Base-by-base conservation (phyloP, 1,284 basidiomycete genomes). In the Papiliotrema flavescens region DNA sequence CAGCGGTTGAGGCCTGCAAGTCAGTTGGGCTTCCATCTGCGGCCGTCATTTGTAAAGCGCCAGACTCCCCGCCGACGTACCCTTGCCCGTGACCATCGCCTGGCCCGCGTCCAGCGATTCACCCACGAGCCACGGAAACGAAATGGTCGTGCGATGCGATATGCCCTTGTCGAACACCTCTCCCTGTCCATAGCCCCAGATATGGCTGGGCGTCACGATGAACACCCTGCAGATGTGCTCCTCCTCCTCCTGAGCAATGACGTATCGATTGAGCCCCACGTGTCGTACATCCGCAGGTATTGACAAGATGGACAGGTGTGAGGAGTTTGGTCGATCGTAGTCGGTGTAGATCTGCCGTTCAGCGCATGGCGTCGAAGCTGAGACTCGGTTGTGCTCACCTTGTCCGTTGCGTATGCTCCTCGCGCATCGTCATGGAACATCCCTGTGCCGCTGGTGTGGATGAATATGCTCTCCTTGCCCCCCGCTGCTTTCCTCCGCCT, bases 361-460 rank as follows among this genome's bases (percentile, higher is more conserved):
- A 35, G 51, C 40, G 13, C 26, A 32, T 6, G 36, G 26, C 23
- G 53, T 24, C 23, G 32, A 26, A 17, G n/a, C 35, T 19, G 19
- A 23, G 17, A 14, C 14, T 28, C 24, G 17, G 24, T 2, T 22
- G 2, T 13, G 57, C 55, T 52, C 44, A 64, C 66, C 51, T 54
- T 63, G 40, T 66, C 57, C 41, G 57, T 64, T 8, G 62, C 62
- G 53, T 64, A 69, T 34, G 52, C 50, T 6, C 69, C 64, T 39
- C 54, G 50, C 15, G 66, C 64, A 39, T 69, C 66, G 55, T 75
- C 71, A 11, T 66, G 59, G 22, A 77, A 53, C 17, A 71, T 63
- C 45, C 74, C 75, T 8, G 75, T 76, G 13, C 76, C 76, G 49
- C 67, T 71, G 13, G 76, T 78, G 52, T 78, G 76, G 32, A 78